Evolutionary conservation across 805 yeast genomes (phyloP), one percentile per base, ranked within the genome.

Genomic region (Starmera caribaea): DNA sequence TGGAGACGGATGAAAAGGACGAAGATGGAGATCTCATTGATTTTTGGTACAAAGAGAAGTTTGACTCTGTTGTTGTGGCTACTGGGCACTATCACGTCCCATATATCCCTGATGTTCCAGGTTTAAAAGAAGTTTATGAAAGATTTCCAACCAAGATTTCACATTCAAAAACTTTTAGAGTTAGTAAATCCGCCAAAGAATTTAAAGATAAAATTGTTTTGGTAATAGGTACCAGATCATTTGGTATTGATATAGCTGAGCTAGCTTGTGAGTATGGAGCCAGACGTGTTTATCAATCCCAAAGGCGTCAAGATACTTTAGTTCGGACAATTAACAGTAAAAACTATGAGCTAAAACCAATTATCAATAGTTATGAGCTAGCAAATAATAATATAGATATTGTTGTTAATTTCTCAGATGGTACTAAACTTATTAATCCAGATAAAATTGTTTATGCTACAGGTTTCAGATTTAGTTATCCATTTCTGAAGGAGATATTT

Each of bases 361-460:
- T 67, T 17, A 58, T 71, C 36, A 56, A 50, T 6, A 31, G 38
- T 3, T 63, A 69, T 38, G 59, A 64, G 32, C 46, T 63, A 9
- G 57, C 49, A 3, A 49, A 54, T 1, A 51, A 56, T 32, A 46
- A 55, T 1, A 66, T 17, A 8, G 41, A 45, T 3, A 35, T 55
- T 9, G 21, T 41, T 9, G 63, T 74, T 3, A 50, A 56, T 5
- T 72, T 77, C 39, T 60, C 40, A 1, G 74, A 73, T 41, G 83
- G 77, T 6, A 43, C 61, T 3, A 51, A 43, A 10, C 45, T 76
- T 1, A 41, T 43, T 3, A 62, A 60, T 26, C 67, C 80, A 28
- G 86, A 81, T 46, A 47, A 50, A 31, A 63, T 83, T 14, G 57
- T 82, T n/a, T 79, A 76, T 53, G 81, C 83, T 36, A 82, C 90